Evolutionary conservation across 2,329 filamentous ascomycete species (phyloP), one percentile per base, ranked within the genome.

Genomic region (Stagonosporopsis tanaceti): DNA sequence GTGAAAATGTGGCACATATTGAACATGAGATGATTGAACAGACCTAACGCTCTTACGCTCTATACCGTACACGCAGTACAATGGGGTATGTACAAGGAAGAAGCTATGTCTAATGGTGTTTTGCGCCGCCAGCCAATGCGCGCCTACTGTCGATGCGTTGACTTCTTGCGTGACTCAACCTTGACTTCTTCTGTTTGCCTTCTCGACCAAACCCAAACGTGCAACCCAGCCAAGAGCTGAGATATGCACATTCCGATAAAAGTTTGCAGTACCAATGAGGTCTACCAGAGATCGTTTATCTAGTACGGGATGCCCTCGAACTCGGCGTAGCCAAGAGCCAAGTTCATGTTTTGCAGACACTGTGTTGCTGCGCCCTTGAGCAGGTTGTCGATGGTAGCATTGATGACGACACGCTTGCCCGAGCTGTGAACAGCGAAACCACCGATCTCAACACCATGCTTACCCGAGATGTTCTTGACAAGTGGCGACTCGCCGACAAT

Each of bases 271-370:
- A 38, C 17, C 5, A 47, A 25, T 17, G 35, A 50, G 46, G 27
- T 40, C 5, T 54, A 27, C 28, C 40, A 11, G 15, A 25, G 30
- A 14, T 32, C 7, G 40, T 57, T 28, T 30, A 53, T 52, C 56
- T 72, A 75, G 53, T 75, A 75, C 30, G 92, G 92, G 65, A 96
- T 96, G 38, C 92, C 92, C 74, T 96, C 90, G 72, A 92, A 96
- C 80, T 96, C 92, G 42, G 86, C 88, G 73, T 94, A 96, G 42
- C 92, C 92, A 11, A 96, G 84, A n/a, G 91, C 89, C 57, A 96
- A 82, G 78, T 96, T 96, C 91, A 96, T 95, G 79, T 96, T 96
- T 83, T 96, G 93, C 76, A 97, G 79, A 80, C 93, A 97, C 77
- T 97, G 93, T 11, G 93, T 97, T 6, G 91, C 91, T 51, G 93